These are phyloP conservation scores for Fragilariopsis cylindrus DNA, from an alignment of 108 stramenopile species.

Conservation along the genomic window DNA sequence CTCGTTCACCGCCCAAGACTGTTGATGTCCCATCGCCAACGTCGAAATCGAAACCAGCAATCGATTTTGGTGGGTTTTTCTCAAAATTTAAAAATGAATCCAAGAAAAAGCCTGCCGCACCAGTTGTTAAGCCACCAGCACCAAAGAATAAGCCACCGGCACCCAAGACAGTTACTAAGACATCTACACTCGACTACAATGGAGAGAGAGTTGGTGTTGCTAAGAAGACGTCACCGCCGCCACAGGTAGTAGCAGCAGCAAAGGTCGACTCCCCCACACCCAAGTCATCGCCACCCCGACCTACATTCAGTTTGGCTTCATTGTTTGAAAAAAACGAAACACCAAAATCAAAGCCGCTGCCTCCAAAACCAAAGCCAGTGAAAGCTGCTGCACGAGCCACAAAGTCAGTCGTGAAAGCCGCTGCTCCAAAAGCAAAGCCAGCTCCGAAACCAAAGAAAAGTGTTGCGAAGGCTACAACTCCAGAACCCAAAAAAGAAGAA, in stretches of 20 bases:
- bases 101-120: neutral
- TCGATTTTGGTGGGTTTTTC: constrained; percentile 3
- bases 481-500: neutral
- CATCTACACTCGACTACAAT: too few relatives aligned
- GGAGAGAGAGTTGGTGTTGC: too few relatives aligned
- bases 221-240: neutral
- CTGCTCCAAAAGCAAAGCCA: constrained; percentile 13
- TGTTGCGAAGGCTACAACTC: constrained; percentile 18
- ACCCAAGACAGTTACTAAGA: constrained; percentile 4
- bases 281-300: constrained; percentile 1
- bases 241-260: neutral
- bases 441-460: neutral
- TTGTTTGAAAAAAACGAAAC: constrained; percentile 13
- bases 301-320: constrained; percentile 18
- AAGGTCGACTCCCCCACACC: neutral
- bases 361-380: neutral
- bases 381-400: neutral
- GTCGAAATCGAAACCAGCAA: neutral
- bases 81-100: neutral
- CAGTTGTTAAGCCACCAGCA: neutral
- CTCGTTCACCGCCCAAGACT: neutral
- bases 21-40: neutral
- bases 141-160: constrained; percentile 5
- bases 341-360: constrained; percentile 5
- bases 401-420: neutral